Base-by-base conservation (phyloP, 1,284 basidiomycete species). In the Tremellales sp. region DNA sequence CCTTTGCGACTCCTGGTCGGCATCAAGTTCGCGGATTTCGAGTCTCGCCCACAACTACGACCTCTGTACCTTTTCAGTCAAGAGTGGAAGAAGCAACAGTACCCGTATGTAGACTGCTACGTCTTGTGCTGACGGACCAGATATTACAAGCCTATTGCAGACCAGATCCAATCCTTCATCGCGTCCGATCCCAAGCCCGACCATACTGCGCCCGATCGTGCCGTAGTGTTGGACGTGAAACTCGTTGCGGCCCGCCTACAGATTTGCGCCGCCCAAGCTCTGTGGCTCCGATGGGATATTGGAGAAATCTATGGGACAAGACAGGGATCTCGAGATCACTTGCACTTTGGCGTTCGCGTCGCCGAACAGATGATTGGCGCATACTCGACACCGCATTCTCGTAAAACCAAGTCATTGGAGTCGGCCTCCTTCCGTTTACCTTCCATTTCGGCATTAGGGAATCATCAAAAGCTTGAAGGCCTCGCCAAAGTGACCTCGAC, bases 211-310 rank as follows among this genome's bases (percentile, higher is more conserved):
- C 16, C 27, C 12, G 24, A 33, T 51, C 9, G 22, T 25, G 18
- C 46, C 46, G 4, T 26, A 36, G 45, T 41, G 10, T 16, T 68
- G 14, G 67, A 71, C 43, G 16, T 67, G 9, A 43, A 51, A 9
- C 16, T 71, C 19, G 50, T 50, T 14, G 36, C 47, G 0, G 52
- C 52, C 0, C 51, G 51, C 10, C 18, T 70, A 9, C 61, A 64
- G 24, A 49, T 65, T 1, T 49, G 65, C 9, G 66, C 65, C 0
- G 65, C 69, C 16, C 61, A 63, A 35, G 52, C 57, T 2, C 53
- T 70, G 7, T 70, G 65, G 65, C 43, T 71, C 8, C 52, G 63
- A 2, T 71, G 69, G 69, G 63, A 65, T 29, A 49, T 68, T 22
- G 66, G 64, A 6, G 54, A 56, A 22, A 36, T 69, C n/a, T 67